These are phyloP conservation scores for Vitis rotundifolia DNA, from an alignment of 164 flowering plant genomes.

Conservation along the genomic window DNA sequence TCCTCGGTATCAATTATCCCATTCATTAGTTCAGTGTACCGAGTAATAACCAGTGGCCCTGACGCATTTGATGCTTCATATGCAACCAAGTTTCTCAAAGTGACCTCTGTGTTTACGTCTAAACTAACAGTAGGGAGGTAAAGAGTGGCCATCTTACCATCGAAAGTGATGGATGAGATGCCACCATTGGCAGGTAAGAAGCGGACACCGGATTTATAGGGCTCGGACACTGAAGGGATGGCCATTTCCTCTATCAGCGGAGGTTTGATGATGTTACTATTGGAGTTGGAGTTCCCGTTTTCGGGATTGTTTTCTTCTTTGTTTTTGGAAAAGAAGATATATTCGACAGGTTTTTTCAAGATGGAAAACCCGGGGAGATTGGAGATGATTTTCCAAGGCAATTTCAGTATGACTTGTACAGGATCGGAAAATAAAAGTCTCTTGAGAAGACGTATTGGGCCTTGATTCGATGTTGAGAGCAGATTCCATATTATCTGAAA, in stretches of 20 bases:
- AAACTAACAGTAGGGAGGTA: constrained; percentile 41
- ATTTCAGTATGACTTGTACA: constrained; percentile 16
- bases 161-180: constrained; percentile 35
- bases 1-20: constrained; percentile 69
- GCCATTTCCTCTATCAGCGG: constrained; percentile 51
- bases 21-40: constrained; percentile 71
- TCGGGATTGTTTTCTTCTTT: constrained; percentile 10
- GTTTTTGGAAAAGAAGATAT: constrained; percentile 7
- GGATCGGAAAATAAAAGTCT: constrained; percentile 19
- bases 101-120: constrained; percentile 50
- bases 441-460: constrained; percentile 15
- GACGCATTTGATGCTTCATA: constrained; percentile 56
- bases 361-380: constrained; percentile 31
- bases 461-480: constrained; percentile 16
- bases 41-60: constrained; percentile 59
- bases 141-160: constrained; percentile 22
- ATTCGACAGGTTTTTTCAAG: constrained; percentile 25
- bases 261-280: constrained; percentile 13
- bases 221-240: constrained; percentile 49
- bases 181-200: constrained; percentile 31
- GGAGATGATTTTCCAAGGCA: constrained; percentile 39
- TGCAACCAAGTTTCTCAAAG: constrained; percentile 68
- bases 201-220: constrained; percentile 28
- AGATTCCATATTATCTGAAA: constrained; percentile 15
- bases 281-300: constrained; percentile 7